Evolutionary conservation across 2,329 filamentous ascomycete genomes (phyloP).

Genomic region (Elsinoe australis): DNA sequence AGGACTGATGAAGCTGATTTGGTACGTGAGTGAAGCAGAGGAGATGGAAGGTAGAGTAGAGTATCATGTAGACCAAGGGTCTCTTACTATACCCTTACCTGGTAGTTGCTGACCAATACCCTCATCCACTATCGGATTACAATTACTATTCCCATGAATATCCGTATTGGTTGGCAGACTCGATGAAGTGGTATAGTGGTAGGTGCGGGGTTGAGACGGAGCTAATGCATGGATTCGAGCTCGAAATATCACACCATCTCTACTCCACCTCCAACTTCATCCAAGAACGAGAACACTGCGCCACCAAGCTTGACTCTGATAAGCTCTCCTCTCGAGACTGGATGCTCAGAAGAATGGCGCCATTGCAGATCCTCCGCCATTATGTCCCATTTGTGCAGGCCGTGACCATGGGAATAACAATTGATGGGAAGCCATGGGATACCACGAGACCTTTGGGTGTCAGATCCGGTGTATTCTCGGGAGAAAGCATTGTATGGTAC

Average conservation of each 20-base stretch:
- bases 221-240: slow-evolving; percentile 13
- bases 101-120: slow-evolving; percentile 2
- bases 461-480: no score
- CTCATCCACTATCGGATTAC: neutral
- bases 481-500: no score
- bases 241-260: slow-evolving; percentile 11
- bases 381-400: neutral
- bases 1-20: neutral
- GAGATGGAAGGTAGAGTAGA: no score
- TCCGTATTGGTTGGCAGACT: neutral
- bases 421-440: neutral
- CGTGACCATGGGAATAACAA: neutral
- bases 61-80: no score
- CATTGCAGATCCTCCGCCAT: neutral
- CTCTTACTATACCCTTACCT: no score
- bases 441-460: no score
- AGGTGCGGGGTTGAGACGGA: neutral
- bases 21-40: neutral
- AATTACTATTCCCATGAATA: neutral
- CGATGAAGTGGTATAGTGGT: neutral
- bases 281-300: neutral
- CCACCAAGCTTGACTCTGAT: slow-evolving; percentile 8
- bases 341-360: neutral
- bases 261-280: neutral
- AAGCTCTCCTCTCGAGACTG: slow-evolving; percentile 26